phyloP scores from a whole-genome alignment of 2,329 filamentous ascomycete species.

The Penicillium sp. region DNA sequence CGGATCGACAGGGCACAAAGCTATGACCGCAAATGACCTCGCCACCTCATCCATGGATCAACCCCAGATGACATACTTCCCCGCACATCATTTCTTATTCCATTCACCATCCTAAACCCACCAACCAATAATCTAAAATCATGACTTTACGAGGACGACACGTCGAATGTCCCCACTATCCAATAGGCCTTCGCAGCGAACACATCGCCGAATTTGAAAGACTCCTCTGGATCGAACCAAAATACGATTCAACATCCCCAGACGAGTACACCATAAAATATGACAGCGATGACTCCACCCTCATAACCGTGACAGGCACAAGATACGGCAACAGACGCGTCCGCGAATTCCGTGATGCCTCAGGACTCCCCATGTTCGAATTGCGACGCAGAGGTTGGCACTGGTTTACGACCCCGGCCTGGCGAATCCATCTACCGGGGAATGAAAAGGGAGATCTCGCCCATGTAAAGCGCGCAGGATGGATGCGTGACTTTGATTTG shows the following conservation, averaged over 20 bases:
- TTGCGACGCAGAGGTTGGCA: constrained; percentile 7
- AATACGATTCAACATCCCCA: constrained; percentile 18
- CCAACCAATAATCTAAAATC: not conserved
- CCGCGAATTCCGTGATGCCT: constrained; percentile 31
- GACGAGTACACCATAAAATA: constrained; percentile 17
- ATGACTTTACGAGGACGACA: not conserved
- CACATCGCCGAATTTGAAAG: constrained; percentile 23
- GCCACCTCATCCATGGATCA: not conserved
- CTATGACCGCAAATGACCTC: not conserved
- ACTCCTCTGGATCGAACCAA: constrained; percentile 21
- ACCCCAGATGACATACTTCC: not conserved
- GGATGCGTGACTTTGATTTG: constrained; percentile 16
- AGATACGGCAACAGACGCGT: constrained; percentile 23
- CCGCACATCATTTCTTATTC: not conserved
- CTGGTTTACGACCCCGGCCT: not conserved
- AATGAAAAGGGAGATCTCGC: constrained; percentile 11
- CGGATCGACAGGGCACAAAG: not conserved
- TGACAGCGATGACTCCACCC: constrained; percentile 20
- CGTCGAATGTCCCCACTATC: constrained; percentile 14
- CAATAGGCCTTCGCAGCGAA: constrained; percentile 26
- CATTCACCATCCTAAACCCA: not conserved
- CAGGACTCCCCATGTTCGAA: constrained; percentile 32
- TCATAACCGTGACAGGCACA: constrained; percentile 28
- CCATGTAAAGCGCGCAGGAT: constrained; percentile 10
- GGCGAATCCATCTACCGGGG: constrained; percentile 27